A percentile compares a stretch with the other conserved stretches of the same genome.
Evolutionary conservation across 2,329 filamentous ascomycete genomes (phyloP).

Genomic region (Penicillium psychrosexuale): DNA sequence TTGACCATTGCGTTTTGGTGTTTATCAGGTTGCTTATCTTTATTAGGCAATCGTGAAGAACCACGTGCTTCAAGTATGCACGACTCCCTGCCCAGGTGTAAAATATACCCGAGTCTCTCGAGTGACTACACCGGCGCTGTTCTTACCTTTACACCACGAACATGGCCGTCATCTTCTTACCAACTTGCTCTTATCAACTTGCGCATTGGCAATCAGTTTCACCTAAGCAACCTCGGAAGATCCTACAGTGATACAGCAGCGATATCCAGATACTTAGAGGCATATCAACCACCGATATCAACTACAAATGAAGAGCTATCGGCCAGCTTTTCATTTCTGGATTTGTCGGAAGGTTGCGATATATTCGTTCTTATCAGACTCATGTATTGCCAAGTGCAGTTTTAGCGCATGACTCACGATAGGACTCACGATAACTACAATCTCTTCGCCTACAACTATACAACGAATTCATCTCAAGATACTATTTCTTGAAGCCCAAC

Average conservation of each 20-base stretch:
- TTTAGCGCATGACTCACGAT: neutral
- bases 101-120: neutral
- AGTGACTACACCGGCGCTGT: too few species aligned
- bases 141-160: constrained; percentile 30
- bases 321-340: neutral
- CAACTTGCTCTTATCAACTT: constrained; percentile 19
- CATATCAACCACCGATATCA: constrained; percentile 42
- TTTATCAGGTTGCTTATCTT: constrained; percentile 28
- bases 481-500: neutral
- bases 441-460: neutral
- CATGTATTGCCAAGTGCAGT: neutral
- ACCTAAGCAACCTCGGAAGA: constrained; percentile 19
- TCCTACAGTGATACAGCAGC: constrained; percentile 38
- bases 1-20: constrained; percentile 36
- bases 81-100: constrained; percentile 28
- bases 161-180: constrained; percentile 18
- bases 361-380: neutral
- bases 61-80: constrained; percentile 43
- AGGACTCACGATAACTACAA: neutral
- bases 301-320: constrained; percentile 32
- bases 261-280: constrained; percentile 31
- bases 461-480: neutral
- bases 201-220: constrained; percentile 31
- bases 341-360: neutral
- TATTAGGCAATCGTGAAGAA: constrained; percentile 45